A percentile compares a stretch with the other conserved stretches of the same genome.
Evolutionary conservation across 352 stramenopile genomes (phyloP).

Genomic region (Globisporangium polare): DNA sequence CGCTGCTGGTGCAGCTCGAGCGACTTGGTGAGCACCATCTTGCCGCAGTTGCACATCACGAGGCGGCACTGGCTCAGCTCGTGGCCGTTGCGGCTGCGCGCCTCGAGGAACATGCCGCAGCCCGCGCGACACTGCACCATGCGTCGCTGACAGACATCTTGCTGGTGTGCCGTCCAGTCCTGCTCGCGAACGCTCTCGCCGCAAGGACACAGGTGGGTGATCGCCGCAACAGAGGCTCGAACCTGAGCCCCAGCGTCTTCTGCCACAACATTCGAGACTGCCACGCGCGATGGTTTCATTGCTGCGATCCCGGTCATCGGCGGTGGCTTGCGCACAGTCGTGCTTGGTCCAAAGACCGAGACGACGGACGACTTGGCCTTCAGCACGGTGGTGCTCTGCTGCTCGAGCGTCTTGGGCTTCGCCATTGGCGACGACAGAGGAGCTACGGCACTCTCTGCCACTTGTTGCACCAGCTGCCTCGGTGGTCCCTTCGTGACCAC

Average conservation of each 20-base stretch:
- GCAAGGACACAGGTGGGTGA: slow-evolving; percentile 35
- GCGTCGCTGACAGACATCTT: slow-evolving; percentile 32
- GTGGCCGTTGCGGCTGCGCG: slow-evolving; percentile 49
- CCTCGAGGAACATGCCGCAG: slow-evolving; percentile 46
- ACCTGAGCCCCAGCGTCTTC: background rate
- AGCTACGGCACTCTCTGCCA: background rate
- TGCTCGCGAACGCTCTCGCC: slow-evolving; percentile 27
- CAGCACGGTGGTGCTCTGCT: slow-evolving; percentile 25
- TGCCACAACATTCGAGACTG: background rate
- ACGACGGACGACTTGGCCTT: slow-evolving; percentile 15
- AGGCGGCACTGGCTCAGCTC: slow-evolving; percentile 68
- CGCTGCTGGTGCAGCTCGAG: slow-evolving; percentile 49
- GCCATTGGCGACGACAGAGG: background rate
- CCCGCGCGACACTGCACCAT: slow-evolving; percentile 46
- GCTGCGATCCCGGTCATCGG: background rate
- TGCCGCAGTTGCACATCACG: slow-evolving; percentile 55
- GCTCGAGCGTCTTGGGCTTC: slow-evolving; percentile 11
- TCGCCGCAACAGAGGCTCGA: background rate
- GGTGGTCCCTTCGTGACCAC: slow-evolving; percentile 44
- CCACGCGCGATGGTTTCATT: background rate
- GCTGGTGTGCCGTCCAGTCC: slow-evolving; percentile 29
- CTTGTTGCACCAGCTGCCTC: slow-evolving; percentile 20
- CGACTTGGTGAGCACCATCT: slow-evolving; percentile 60
- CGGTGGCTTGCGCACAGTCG: slow-evolving; percentile 9
- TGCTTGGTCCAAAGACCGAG: slow-evolving; percentile 22